Evolutionary conservation across 345 rosid species (phyloP), one percentile per base, ranked within the genome.

Genomic region (Citrus inodora): DNA sequence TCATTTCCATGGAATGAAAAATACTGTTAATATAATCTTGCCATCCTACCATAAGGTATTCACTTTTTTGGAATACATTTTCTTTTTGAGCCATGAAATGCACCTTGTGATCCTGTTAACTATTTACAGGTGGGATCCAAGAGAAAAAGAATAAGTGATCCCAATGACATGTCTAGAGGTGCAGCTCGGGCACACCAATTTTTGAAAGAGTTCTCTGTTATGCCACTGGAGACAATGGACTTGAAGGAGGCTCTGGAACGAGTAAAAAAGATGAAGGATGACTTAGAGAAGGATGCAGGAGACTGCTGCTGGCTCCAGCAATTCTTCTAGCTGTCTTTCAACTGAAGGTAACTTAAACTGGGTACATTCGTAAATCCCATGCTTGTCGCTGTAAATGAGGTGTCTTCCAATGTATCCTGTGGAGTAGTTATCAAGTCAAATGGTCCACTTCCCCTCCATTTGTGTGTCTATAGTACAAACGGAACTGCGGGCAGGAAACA

Each of bases 201-300:
- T 84, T 74, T 96, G 63, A 94, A 89, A 82, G 91, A 85, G 35
- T 96, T 94, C 79, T 88, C 97, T 40, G 98, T 91, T 81, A 69
- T 94, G 89, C 98, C 98, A 70, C 80, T 94, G 73, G 97, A 94
- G 76, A 88, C 82, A 35, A 90, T 94, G 97, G 97, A 92, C 82
- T 80, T 90, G 87, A 85, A 90, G 82, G 87, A 96, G 79, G 92
- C 92, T 74, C 85, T 89, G 77, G 84, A 86, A 62, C 85, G 78
- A 55, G 86, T 92, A 48, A 81, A 77, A 69, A 88, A 82, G 83
- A 74, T 92, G 88, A 94, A 86, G 78, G 89, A 82, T 70, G 90
- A 85, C 61, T 78, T 96, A 65, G 89, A 92, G 88, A 96, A 87
- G 84, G 97, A 94, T 78, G 89, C 95, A 19, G 86, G 27, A 19